Base-by-base conservation (phyloP, 805 yeast species). In the Candida silvatica region DNA sequence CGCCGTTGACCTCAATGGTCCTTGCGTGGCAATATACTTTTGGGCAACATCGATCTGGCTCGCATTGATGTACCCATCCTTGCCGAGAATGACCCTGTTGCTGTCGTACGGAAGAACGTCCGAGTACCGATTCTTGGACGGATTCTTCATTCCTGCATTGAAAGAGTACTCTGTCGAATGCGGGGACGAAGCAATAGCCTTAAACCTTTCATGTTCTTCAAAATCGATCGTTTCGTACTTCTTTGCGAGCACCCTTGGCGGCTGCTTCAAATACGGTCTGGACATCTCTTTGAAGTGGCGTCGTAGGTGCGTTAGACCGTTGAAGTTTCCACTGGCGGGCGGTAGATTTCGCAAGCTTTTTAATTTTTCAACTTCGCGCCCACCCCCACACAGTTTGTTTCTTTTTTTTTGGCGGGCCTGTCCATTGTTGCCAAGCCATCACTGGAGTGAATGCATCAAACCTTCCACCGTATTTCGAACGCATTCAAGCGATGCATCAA, bases 11-110 rank as follows among this genome's bases (percentile, higher is more conserved):
- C 52, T 54, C 39, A 83, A 56, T 3, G 98, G 98, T 2, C 96
- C 98, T 55, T 90, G 96, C 1, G 94, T 72, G 0, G 95, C 96
- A 47, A 88, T 83, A 50, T 77, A 81, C 41, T 43, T 5, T 3
- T 15, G 16, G 8, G n/a, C 12, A 14, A 62, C 38, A 3, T 39
- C 30, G 17, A 64, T 52, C 30, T 45, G 32, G 14, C 59, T 54
- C 2, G 67, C 70, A 45, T 64, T 64, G 26, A 62, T 61, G 38
- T 63, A 64, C 40, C 58, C 63, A 4, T 48, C 41, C 9, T 77
- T 53, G 23, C 48, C 52, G 25, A 85, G 52, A 27, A 70, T 74
- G 37, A 62, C 58, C 23, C 35, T 12, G 14, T 25, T 33, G 18
- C 15, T 17, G 46, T 81, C 85, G 62, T 69, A 82, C 1, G 92